Evolutionary conservation across 108 stramenopile genomes (phyloP), one percentile per base, ranked within the genome.

Genomic region (Nannochloropsis oceanica): DNA sequence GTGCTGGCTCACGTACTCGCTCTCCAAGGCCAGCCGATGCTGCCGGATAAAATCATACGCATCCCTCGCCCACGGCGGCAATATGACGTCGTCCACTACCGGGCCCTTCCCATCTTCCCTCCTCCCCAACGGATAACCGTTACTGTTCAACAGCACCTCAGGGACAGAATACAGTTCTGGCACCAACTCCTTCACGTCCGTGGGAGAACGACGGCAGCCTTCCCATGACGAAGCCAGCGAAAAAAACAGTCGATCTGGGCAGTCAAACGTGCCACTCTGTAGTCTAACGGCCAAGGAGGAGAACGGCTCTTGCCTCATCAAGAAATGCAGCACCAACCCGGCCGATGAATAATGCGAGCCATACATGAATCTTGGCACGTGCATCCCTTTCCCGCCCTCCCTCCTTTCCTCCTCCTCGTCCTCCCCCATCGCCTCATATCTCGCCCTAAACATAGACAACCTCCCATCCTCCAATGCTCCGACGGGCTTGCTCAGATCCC

Each of bases 21-120:
- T 34, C 86, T 99, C 98, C 20, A 99, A 88, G 14, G 98, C 98
- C 80, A 94, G 88, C 26, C 95, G 93, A 84, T 96, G 93, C 24
- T 97, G 88, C 11, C 95, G 94, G 13, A 98, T 92, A 86, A 99
- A 99, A 44, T 96, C 96, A 83, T 93, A 89, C 18, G 97, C 89
- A 59, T 94, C 94, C 43, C 93, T 93, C 0, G 97, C 96, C 98
- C 98, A 99, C 8, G 96, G 95, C 25, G 98, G 98, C 26, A 99
- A 85, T n/a, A 90, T 89, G n/a, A 99, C 96, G 84, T 96, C 92
- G 81, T 92, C 90, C 24, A 99, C 93, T 20, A 44, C 43, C 18
- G 22, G 59, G 18, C 59, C 59, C 59, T 82, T 44, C 1, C 59
- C 86, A n/a, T 85, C 92, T 91, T 99, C 95, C 42, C 95, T 93